Percentiles rank a stretch among this genome's conserved stretches.
These are phyloP conservation scores for Fusarium albosuccineum DNA, from an alignment of 2,329 filamentous ascomycete species.

Conservation along the genomic window DNA sequence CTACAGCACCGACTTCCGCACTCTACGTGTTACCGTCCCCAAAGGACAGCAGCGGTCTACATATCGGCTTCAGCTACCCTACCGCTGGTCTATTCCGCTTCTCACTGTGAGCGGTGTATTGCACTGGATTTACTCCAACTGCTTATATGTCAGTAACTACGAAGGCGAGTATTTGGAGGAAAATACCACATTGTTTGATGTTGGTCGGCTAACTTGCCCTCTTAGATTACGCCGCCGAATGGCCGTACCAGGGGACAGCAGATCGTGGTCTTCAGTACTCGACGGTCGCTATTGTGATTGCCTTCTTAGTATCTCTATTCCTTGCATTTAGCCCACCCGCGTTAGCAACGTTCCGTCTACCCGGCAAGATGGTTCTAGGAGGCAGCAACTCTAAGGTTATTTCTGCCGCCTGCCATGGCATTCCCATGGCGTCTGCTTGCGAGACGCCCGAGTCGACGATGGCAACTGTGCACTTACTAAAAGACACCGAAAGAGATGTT, in stretches of 20 bases:
- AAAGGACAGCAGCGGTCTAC: constrained; percentile 21
- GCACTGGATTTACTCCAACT: constrained; percentile 29
- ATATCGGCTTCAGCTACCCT: constrained; percentile 32
- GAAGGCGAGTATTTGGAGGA: not conserved
- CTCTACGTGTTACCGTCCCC: constrained; percentile 20
- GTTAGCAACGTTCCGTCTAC: constrained; percentile 5
- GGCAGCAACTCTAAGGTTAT: constrained; percentile 9
- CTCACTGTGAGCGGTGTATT: constrained; percentile 13
- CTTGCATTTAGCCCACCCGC: not conserved
- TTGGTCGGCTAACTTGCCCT: not conserved
- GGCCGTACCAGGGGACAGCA: too few species aligned
- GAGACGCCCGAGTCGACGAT: not conserved
- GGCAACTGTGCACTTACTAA: not conserved
- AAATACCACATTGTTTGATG: not conserved
- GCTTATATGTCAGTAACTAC: constrained; percentile 16
- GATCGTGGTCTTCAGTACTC: not conserved
- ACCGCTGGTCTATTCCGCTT: constrained; percentile 25
- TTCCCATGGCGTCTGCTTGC: too few species aligned
- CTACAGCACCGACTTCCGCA: constrained; percentile 10
- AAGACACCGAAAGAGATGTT: not conserved
- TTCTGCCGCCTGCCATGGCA: constrained; percentile 11
- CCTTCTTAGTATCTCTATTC: not conserved
- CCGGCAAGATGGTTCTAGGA: constrained; percentile 4
- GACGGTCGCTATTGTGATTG: constrained; percentile 11
- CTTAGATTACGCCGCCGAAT: not conserved